phyloP scores from a whole-genome alignment of 768 basidiomycete genomes.

The Leccinum fibrillosum region DNA sequence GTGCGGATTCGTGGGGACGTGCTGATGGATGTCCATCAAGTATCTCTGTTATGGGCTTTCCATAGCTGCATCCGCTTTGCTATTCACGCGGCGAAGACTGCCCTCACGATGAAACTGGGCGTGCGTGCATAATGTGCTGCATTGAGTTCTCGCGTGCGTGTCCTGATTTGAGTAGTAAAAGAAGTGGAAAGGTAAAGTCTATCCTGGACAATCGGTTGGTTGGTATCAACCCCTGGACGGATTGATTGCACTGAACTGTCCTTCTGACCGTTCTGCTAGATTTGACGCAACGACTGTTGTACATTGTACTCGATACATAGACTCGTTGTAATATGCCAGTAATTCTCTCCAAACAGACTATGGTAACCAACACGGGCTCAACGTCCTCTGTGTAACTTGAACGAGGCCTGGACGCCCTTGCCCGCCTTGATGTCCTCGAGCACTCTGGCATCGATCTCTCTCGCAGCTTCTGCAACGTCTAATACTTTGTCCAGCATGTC shows the following conservation, averaged over 20 bases:
- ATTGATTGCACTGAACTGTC: background rate
- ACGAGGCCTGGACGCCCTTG: constrained; percentile 71
- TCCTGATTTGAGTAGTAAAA: background rate
- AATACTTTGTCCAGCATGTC: constrained; percentile 52
- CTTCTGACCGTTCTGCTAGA: constrained; percentile 21
- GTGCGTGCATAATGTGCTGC: constrained; percentile 30
- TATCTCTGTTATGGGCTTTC: constrained; percentile 61
- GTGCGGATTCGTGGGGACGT: background rate
- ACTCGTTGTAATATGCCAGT: constrained; percentile 17
- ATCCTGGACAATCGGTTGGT: constrained; percentile 3
- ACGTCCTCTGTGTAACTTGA: constrained; percentile 68
- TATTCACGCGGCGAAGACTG: constrained; percentile 47
- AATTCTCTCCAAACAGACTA: constrained; percentile 1
- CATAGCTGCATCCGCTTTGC: constrained; percentile 53
- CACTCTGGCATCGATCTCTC: constrained; percentile 66
- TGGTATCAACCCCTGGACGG: constrained; percentile 3
- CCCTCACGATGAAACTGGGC: constrained; percentile 43
- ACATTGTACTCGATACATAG: constrained; percentile 21
- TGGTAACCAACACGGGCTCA: constrained; percentile 5
- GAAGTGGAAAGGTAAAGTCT: background rate
- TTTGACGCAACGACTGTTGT: constrained; percentile 15
- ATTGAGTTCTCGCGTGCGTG: constrained; percentile 3
- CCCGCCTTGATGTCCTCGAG: constrained; percentile 75
- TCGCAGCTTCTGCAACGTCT: constrained; percentile 53
- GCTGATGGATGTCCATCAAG: constrained; percentile 30